Evolutionary conservation across 768 basidiomycete species (phyloP), one percentile per base, ranked within the genome.

Genomic region (Boletus insuetus): DNA sequence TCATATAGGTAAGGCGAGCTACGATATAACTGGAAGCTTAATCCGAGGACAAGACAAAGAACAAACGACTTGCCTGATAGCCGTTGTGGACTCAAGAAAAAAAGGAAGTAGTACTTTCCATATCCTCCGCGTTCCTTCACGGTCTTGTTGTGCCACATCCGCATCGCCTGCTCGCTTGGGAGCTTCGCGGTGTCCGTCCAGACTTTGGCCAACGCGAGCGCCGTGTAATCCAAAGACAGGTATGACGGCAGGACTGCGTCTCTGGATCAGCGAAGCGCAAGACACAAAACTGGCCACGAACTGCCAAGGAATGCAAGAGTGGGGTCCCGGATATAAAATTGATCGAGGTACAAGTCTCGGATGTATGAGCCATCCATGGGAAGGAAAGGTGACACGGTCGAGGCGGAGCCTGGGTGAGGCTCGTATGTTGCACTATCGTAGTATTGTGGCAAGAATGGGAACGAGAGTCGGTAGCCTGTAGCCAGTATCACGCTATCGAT

Each of bases 381-480:
- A 6, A 63, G 38, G 35, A 63, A 63, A 5, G 53, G 47, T 13
- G 54, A 45, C 5, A 60, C 45, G 4, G 39, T 39, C 14, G 31
- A 0, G 12, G 45, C 31, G 3, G 49, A 48, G 1, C 50, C 45
- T n/a, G 32, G 34, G 3, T 46, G 46, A 14, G 53, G 49, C 3
- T 29, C 39, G 5, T 48, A 49, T 2, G 51, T 24, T 17, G 53
- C 51, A 16, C 17, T 46, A 3, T 63, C 62, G 34, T 63, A 63
- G 35, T 60, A 60, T 32, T 55, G 61, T 8, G 58, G 24, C 35
- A 57, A 45, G 51, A 64, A 64, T 26, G 61, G 62, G 13, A 37
- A 63, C 13, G 61, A 57, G n/a, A 55, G 50, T 20, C 51, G 44
- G 47, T 43, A 60, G 1, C 53, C 58, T 10, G 62, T 63, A 2